Base-by-base conservation (phyloP, 2,329 filamentous ascomycete genomes). In the Stemphylium beticola region DNA sequence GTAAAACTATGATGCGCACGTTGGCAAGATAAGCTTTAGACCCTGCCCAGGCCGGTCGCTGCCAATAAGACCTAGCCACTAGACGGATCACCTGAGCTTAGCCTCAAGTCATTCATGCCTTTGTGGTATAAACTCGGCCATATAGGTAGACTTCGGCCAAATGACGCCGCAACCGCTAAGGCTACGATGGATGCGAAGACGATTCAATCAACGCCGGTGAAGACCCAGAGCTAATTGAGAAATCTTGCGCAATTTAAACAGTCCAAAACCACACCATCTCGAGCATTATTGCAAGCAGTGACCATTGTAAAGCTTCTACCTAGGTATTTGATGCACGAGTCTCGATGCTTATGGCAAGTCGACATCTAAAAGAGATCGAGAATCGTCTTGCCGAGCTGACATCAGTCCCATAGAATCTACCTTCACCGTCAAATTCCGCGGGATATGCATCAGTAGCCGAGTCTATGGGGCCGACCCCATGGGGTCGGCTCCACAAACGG, bases 391-490 rank as follows among this genome's bases (percentile, higher is more conserved):
- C 36, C 15, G 17, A 38, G 17, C 36, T 17, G 9, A 38, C 17
- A n/a, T 10, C 12, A 48, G 24, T 29, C 37, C 45, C n/a, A 20
- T 15, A 39, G 14, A 17, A 12, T 37, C 45, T 36, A 37, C 26
- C 24, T 33, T 20, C 5, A 43, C 10, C 24, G 24, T 26, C 48
- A 56, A 39, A 56, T 29, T 43, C 53, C 48, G 53, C 53, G 53
- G 53, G 45, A 22, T 40, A 48, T 48, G 45, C 37, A 40, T 40
- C 17, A 8, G 31, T 34, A 38, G 34, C 29, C 54, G 49, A 40
- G 34, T 49, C 54, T 49, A 46, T 53, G 54, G 54, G 54, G 54
- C 39, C 31, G 15, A 15, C 44, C 38, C 39, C 45, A 22, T n/a
- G n/a, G 22, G 22, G 22, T 6, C 22, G 6, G 6, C 22, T 6